Conservation (phyloP, 495 filamentous ascomycete species). For the Symbiotaphrina buchneri region DNA sequence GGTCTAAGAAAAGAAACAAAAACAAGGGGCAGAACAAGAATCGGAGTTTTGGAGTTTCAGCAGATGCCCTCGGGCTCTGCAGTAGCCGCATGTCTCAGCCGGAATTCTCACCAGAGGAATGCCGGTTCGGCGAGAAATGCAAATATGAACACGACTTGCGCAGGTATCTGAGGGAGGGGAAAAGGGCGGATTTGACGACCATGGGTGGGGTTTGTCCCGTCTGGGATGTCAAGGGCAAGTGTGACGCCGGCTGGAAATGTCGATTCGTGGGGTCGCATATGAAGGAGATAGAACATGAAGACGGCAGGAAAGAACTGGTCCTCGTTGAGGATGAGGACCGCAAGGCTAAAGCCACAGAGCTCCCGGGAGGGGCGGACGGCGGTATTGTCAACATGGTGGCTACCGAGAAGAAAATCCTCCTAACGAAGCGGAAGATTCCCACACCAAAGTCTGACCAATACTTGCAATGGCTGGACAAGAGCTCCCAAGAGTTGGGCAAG, state of each 20-base stretch:
- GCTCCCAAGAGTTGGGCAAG: conserved; percentile 30
- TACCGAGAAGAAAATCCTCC: conserved; percentile 36
- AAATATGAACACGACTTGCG: conserved; percentile 63
- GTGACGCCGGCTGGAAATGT: conserved; percentile 75
- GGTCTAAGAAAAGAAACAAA: conserved; percentile 39
- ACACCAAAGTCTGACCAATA: conserved; percentile 56
- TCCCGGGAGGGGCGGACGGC: conserved; percentile 15
- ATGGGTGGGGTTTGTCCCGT: conserved; percentile 60
- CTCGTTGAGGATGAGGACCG: conserved; percentile 33
- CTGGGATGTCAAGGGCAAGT: conserved; percentile 52
- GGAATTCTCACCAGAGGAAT: conserved; percentile 54
- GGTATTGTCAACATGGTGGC: conserved; percentile 57
- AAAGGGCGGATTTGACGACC: conserved; percentile 52
- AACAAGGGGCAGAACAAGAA: conserved; percentile 66
- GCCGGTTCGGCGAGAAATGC: conserved; percentile 56
- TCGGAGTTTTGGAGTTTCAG: conserved; percentile 61
- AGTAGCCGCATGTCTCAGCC: conserved; percentile 35
- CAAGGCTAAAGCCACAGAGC: conserved; percentile 10
- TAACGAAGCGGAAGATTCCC: conserved; percentile 40
- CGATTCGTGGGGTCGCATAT: conserved; percentile 69
- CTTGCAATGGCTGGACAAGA: conserved; percentile 45
- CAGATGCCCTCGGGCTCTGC: conserved; percentile 61
- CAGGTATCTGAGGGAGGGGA: conserved; percentile 63
- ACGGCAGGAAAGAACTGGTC: conserved; percentile 63
- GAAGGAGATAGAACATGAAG: conserved; percentile 43